These are phyloP conservation scores for Acanthamoeba lugdunensis DNA, from an alignment of 208 protist species.

Conservation along the genomic window DNA sequence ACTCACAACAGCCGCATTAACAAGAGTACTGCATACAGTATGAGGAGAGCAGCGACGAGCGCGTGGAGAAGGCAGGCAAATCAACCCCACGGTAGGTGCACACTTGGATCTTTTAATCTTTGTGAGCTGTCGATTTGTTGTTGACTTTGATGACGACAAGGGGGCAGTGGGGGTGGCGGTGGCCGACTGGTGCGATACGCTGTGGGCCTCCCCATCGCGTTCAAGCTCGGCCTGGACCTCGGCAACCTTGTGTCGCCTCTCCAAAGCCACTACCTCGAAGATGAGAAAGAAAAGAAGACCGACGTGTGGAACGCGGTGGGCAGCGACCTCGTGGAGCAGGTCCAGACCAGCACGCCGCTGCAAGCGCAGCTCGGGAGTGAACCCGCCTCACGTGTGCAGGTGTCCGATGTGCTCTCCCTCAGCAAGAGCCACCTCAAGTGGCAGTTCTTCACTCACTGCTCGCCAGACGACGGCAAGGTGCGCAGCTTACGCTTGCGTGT, in stretches of 20 bases:
- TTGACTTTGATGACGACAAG: neutral
- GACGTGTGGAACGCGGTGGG: constrained; percentile 52
- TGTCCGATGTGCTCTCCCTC: constrained; percentile 5
- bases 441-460: constrained; percentile 3
- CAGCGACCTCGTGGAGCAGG: neutral
- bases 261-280: constrained; percentile 14
- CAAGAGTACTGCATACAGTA: neutral
- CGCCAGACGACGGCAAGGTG: neutral
- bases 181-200: neutral
- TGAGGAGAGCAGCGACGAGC: neutral
- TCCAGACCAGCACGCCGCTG: neutral
- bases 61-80: neutral
- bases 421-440: constrained; percentile 17
- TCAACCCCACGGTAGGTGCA: neutral
- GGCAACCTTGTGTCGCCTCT: neutral
- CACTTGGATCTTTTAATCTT: neutral
- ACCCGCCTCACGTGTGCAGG: neutral
- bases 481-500: neutral
- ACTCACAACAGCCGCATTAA: neutral
- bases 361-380: neutral
- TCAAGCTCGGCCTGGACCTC: constrained; percentile 25
- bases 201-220: constrained; percentile 8
- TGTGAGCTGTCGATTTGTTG: neutral
- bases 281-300: neutral
- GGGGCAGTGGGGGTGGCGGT: neutral